phyloP scores from a whole-genome alignment of 768 basidiomycete genomes.

The Podaxis rugospora region DNA sequence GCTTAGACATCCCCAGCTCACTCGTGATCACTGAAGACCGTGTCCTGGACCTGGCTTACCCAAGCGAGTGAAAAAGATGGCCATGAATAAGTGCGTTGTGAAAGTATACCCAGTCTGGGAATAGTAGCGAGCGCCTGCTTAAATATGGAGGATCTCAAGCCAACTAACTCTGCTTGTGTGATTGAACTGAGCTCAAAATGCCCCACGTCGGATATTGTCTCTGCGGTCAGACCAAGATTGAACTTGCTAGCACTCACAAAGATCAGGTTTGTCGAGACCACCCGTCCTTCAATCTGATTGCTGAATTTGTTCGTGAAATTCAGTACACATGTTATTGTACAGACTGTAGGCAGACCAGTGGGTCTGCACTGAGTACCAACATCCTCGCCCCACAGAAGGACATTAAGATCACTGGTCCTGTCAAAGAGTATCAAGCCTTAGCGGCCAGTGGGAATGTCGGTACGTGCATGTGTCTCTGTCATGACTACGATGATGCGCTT shows the following conservation, averaged over 20 bases:
- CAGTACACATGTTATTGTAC: slow-evolving; percentile 33
- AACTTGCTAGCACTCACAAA: slow-evolving; percentile 17
- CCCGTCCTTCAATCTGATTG: too few relatives aligned
- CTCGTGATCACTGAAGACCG: neutral
- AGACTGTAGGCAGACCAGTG: slow-evolving; percentile 33
- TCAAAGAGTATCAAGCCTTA: slow-evolving; percentile 25
- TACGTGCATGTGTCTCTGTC: slow-evolving; percentile 9
- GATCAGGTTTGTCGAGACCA: slow-evolving; percentile 24
- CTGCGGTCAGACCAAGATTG: slow-evolving; percentile 28
- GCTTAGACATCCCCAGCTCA: too few relatives aligned
- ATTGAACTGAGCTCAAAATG: neutral
- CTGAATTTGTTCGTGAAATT: neutral
- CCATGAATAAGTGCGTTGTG: neutral
- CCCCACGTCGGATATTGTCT: slow-evolving; percentile 26
- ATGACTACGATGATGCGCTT: too few relatives aligned
- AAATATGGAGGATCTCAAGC: too few relatives aligned
- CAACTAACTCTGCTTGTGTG: too few relatives aligned
- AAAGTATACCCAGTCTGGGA: neutral
- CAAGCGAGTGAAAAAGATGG: neutral
- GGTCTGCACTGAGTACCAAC: slow-evolving; percentile 35
- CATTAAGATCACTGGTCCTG: slow-evolving; percentile 28
- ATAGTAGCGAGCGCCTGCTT: neutral
- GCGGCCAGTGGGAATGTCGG: slow-evolving; percentile 30
- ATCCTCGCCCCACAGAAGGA: slow-evolving; percentile 28
- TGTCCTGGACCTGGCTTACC: too few relatives aligned